Evolutionary conservation across 1,284 basidiomycete genomes (phyloP), one percentile per base, ranked within the genome.

Genomic region (Melampsora occidentalis): DNA sequence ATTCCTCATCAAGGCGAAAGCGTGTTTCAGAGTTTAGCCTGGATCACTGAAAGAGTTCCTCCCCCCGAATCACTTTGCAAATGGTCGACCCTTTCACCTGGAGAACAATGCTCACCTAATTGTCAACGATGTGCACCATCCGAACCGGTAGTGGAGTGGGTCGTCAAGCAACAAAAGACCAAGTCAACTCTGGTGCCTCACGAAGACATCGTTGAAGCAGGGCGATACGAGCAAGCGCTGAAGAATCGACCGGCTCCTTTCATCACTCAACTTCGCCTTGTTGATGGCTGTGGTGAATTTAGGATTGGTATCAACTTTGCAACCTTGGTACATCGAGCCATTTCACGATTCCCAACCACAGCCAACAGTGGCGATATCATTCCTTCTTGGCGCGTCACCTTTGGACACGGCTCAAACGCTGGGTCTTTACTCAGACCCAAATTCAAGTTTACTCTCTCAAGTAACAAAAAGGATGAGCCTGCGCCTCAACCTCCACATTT

Each of bases 181-280:
- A 35, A 53, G 48, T 62, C 62, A 16, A 81, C 76, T 5, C 80
- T 85, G 48, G 71, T 83, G 12, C 89, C 92, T 0, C 85, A 93
- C 46, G 94, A 97, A 82, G 91, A 96, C 81, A 87, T 90, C 16
- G 85, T 88, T 20, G 88, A 95, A 81, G 93, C 82, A 6, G 84
- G 83, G 5, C 81, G 81, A 62, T 79, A 80, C 48, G 84, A 84
- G 80, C 59, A 82, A 80, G 88, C 91, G 31, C 86, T 97, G 77
- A 97, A 97, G 84, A 86, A 88, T 76, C 89, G 94, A 16, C 95
- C 94, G 0, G 88, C 87, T 61, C 90, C 94, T 0, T 95, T 97
- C 81, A 87, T 94, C 46, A 91, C 94, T 0, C 93, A 95, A 82
- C 86, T 96, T 42, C 90, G 89, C 78, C 84, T 92, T n/a, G 82